Evolutionary conservation across 495 filamentous ascomycete genomes (phyloP).

Genomic region (Tuber aestivum): DNA sequence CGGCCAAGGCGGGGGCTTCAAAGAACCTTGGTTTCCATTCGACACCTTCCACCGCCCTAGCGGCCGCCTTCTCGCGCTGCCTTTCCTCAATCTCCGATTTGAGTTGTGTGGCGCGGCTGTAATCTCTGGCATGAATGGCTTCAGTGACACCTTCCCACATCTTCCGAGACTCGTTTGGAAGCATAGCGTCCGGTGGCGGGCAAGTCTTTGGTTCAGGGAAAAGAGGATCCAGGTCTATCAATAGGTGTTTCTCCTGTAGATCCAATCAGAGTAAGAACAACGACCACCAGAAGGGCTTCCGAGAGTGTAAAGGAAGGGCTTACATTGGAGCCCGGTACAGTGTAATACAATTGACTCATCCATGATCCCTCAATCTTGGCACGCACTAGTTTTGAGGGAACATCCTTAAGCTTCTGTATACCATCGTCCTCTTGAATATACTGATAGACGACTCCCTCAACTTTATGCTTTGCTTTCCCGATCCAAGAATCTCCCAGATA

Average conservation of each 20-base stretch:
- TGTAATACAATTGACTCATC: conserved; percentile 66
- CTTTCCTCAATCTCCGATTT: conserved; percentile 90
- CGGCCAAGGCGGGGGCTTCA: conserved; percentile 33
- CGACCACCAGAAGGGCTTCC: background rate
- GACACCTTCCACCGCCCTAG: conserved; percentile 58
- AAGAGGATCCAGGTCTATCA: conserved; percentile 81
- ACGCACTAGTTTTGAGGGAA: conserved; percentile 73
- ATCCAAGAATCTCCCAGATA: conserved; percentile 96
- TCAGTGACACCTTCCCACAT: conserved; percentile 84
- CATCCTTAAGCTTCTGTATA: conserved; percentile 70
- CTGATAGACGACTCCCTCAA: conserved; percentile 84
- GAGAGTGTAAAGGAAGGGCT: conserved; percentile 3
- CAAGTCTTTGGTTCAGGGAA: conserved; percentile 67
- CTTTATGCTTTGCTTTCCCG: conserved; percentile 78
- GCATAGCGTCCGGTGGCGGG: conserved; percentile 67
- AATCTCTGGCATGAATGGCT: conserved; percentile 81
- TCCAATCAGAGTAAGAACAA: conserved; percentile 8
- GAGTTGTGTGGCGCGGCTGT: conserved; percentile 69
- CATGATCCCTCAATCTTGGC: conserved; percentile 79
- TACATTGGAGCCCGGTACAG: conserved; percentile 51
- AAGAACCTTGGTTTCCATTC: conserved; percentile 91
- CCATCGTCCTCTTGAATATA: conserved; percentile 75
- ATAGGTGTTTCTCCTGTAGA: conserved; percentile 58
- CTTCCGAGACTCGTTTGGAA: conserved; percentile 81
- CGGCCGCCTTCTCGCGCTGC: conserved; percentile 76